These are phyloP conservation scores for Salix brachista DNA, from an alignment of 345 rosid genomes.

Conservation along the genomic window DNA sequence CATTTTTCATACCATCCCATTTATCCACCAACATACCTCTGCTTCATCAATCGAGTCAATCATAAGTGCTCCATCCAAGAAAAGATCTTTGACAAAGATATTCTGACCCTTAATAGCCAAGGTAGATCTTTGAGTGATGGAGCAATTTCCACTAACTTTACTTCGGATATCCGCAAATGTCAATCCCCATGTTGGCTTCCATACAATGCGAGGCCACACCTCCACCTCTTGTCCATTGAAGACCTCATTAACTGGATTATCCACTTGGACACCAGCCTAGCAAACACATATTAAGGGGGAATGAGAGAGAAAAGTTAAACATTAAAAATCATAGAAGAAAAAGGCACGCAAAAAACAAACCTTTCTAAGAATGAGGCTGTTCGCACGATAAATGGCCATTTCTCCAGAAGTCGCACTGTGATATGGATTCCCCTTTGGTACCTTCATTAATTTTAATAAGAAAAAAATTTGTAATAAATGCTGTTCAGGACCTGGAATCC, in stretches of 20 bases:
- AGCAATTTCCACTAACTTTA: constrained; percentile 57
- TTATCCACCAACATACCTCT: constrained; percentile 44
- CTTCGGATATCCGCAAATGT: constrained; percentile 63
- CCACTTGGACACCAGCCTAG: constrained; percentile 74
- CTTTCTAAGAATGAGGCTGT: constrained; percentile 68
- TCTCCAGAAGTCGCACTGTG: constrained; percentile 97
- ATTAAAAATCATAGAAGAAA: background rate
- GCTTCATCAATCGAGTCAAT: constrained; percentile 68
- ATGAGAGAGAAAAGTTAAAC: background rate
- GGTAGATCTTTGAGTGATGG: constrained; percentile 65
- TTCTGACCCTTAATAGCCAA: constrained; percentile 66
- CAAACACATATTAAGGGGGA: constrained; percentile 14
- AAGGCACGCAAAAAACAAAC: constrained; percentile 14
- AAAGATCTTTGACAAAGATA: constrained; percentile 51
- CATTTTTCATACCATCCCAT: background rate
- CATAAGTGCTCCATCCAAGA: constrained; percentile 75
- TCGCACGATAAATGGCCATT: constrained; percentile 78
- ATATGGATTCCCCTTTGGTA: constrained; percentile 89
- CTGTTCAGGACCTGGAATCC: constrained; percentile 1
- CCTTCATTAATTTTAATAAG: constrained; percentile 35
- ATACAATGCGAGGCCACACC: constrained; percentile 79
- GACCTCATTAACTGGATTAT: constrained; percentile 53
- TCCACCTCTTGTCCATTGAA: constrained; percentile 92
- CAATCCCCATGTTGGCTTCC: constrained; percentile 92
- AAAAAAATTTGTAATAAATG: background rate